Conservation (phyloP, 495 filamentous ascomycete species). For the Penicillium crystallinum region DNA sequence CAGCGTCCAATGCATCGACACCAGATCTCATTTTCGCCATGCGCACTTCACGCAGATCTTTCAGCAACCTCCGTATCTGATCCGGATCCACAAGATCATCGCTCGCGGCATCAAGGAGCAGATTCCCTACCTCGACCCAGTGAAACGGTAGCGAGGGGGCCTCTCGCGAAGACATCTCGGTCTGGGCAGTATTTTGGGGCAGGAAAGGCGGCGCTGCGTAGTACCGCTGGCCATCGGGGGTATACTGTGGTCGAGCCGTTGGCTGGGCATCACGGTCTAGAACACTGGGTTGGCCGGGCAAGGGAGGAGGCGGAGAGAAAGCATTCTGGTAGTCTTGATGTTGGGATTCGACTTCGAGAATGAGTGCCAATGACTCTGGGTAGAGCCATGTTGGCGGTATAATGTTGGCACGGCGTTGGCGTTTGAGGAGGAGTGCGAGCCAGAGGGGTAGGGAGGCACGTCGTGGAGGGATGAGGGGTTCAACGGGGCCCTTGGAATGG, state of each 20-base stretch:
- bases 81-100: constrained; percentile 81
- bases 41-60: constrained; percentile 81
- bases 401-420: constrained; percentile 91
- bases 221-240: constrained; percentile 38
- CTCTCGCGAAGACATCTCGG: constrained; percentile 18
- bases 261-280: constrained; percentile 29
- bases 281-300: constrained; percentile 44
- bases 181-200: constrained; percentile 38
- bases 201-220: constrained; percentile 39
- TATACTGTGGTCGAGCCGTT: constrained; percentile 32
- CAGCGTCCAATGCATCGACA: constrained; percentile 62
- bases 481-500: constrained; percentile 62
- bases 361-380: constrained; percentile 61
- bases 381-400: constrained; percentile 84
- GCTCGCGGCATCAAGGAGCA: constrained; percentile 74
- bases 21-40: constrained; percentile 82
- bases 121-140: constrained; percentile 84
- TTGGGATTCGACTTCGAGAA: constrained; percentile 77
- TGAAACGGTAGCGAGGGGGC: constrained; percentile 76
- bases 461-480: constrained; percentile 72
- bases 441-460: constrained; percentile 80
- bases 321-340: constrained; percentile 47
- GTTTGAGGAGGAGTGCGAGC: constrained; percentile 96
- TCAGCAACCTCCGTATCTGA: constrained; percentile 65
- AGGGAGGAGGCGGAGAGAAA: constrained; percentile 70